Evolutionary conservation across 2,329 filamentous ascomycete genomes (phyloP), one percentile per base, ranked within the genome.

Genomic region (Thielaviopsis euricoi): DNA sequence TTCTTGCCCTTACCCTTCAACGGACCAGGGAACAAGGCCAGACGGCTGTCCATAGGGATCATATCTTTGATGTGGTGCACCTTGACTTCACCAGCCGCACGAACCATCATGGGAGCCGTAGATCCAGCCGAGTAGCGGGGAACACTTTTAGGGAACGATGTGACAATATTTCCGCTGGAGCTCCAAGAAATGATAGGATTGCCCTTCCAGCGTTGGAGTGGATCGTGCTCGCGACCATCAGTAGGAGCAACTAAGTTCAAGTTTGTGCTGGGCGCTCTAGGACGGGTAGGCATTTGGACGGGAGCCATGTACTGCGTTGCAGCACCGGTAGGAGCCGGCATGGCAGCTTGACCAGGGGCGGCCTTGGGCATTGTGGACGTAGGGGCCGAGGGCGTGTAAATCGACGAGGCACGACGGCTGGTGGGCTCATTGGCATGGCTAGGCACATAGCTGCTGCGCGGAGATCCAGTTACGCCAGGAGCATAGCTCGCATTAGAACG

Each of bases 1-100:
- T 98, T 98, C 76, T 95, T 97, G 1, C 84, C 82, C 67, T 96
- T 97, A 48, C 83, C 79, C 69, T 86, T 89, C 26, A 98, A 73
- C 2, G 94, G 93, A 0, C 93, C 93, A 0, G 93, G 93, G 65
- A 97, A 97, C 64, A 84, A 89, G 19, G 81, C 78, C 53, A 93
- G 73, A 2, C 83, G 79, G 37, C 93, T 88, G 23, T 81, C 74
- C 9, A 89, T 73, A 4, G 87, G 82, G 51, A 87, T 73, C 29
- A 88, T 74, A 50, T 89, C 82, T 67, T 86, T 93, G 61, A 87
- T 77, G 63, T 80, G 85, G 61, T 82, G 79, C n/a, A 91, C 73
- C 64, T 83, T 88, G 23, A 96, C 80, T 63, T 91, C 87, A 1
- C 93, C 93, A 19, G 88, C 82, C 52, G 80, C 86, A 53, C 89